Percentiles rank a stretch among this genome's conserved stretches.
phyloP scores from a whole-genome alignment of 2,329 filamentous ascomycete species.

The Fusarium duplospermum region DNA sequence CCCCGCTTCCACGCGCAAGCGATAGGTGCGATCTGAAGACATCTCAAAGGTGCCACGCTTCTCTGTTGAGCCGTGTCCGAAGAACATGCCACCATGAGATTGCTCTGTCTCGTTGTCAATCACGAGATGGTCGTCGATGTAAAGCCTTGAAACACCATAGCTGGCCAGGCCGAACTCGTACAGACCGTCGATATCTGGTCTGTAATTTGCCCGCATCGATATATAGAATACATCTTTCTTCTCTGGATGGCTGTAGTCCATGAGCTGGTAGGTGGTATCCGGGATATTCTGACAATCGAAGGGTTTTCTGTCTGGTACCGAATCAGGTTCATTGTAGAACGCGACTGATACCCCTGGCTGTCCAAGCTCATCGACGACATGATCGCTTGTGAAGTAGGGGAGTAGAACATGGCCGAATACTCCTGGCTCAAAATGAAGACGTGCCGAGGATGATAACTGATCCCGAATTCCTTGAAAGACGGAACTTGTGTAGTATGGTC shows the following conservation, averaged over 20 bases:
- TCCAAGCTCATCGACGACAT: slow-evolving; percentile 5
- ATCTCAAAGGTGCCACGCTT: slow-evolving; percentile 33
- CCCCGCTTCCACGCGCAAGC: slow-evolving; percentile 19
- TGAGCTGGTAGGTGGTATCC: slow-evolving; percentile 41
- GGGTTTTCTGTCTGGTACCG: neutral
- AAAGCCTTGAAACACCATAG: slow-evolving; percentile 48
- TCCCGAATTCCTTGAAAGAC: slow-evolving; percentile 46
- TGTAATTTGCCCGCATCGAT: slow-evolving; percentile 35
- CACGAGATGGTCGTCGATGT: slow-evolving; percentile 47
- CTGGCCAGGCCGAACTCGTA: slow-evolving; percentile 50
- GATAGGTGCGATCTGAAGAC: slow-evolving; percentile 9
- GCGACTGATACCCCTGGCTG: slow-evolving; percentile 8
- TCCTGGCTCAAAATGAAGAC: slow-evolving; percentile 15
- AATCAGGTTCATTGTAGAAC: slow-evolving; percentile 22
- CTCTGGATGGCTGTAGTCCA: slow-evolving; percentile 42
- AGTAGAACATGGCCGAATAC: slow-evolving; percentile 23
- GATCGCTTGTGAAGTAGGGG: slow-evolving; percentile 7
- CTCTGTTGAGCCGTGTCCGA: slow-evolving; percentile 49
- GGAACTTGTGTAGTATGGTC: slow-evolving; percentile 47
- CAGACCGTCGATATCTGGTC: slow-evolving; percentile 23
- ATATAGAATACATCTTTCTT: slow-evolving; percentile 31
- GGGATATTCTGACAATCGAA: slow-evolving; percentile 39
- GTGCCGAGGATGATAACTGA: neutral
- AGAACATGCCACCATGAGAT: slow-evolving; percentile 49
- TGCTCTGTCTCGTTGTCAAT: slow-evolving; percentile 48